Conservation (phyloP, 2,329 filamentous ascomycete genomes). For the Eurotiales sp. region DNA sequence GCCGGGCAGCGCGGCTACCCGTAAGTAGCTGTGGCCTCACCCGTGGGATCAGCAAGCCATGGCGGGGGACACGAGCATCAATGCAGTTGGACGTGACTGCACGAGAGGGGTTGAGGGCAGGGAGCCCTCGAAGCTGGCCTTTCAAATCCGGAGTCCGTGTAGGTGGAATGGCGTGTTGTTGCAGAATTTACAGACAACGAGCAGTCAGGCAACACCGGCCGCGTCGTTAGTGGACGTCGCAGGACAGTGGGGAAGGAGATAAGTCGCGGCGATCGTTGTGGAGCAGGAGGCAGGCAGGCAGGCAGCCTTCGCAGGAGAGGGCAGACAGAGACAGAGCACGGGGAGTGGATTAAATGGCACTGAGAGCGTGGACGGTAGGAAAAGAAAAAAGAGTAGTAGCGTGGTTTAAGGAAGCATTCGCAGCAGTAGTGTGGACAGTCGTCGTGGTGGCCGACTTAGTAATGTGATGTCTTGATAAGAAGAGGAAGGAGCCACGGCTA, state of each 20-base stretch:
- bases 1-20: conserved; percentile 44
- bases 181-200: too few relatives aligned
- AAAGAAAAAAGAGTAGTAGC: neutral
- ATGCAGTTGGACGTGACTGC: conserved; percentile 12
- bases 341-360: too few relatives aligned
- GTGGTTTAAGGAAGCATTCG: neutral
- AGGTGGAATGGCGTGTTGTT: too few relatives aligned
- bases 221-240: conserved; percentile 1
- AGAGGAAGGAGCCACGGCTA: neutral
- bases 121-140: neutral
- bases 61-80: conserved; percentile 19
- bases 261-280: conserved; percentile 9
- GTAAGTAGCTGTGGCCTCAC: conserved; percentile 39
- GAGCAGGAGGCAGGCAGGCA: too few relatives aligned
- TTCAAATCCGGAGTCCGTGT: too few relatives aligned
- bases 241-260: conserved; percentile 9
- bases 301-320: neutral
- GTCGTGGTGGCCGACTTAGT: neutral
- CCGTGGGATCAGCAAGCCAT: conserved; percentile 40
- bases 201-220: neutral
- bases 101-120: neutral
- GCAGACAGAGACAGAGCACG: neutral
- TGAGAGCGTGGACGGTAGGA: neutral
- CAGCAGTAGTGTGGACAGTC: neutral
- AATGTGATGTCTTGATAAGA: neutral